A percentile compares a stretch with the other conserved stretches of the same genome.
phyloP scores from a whole-genome alignment of 177 flowering plant genomes.

The Vitis hybrid region DNA sequence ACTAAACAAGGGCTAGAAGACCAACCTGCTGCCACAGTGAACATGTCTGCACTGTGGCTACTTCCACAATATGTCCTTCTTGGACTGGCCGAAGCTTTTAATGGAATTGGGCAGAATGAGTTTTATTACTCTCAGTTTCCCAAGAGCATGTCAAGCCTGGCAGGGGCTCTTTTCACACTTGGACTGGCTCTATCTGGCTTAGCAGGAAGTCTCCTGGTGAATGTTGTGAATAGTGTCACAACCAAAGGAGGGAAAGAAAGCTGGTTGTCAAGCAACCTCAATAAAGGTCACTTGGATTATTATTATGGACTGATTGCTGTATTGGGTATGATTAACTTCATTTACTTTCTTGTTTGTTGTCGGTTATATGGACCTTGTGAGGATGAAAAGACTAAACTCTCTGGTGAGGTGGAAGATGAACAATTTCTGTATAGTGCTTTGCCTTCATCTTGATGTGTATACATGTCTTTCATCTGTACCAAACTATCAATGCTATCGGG shows the following conservation, averaged over 20 bases:
- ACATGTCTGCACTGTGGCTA: slow-evolving; percentile 56
- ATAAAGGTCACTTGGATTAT: slow-evolving; percentile 47
- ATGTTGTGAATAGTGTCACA: slow-evolving; percentile 24
- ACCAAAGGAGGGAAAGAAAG: slow-evolving; percentile 29
- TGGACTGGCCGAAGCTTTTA: slow-evolving; percentile 47
- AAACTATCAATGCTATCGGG: too few relatives aligned
- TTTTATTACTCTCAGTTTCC: slow-evolving; percentile 54
- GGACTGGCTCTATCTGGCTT: slow-evolving; percentile 36
- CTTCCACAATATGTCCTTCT: slow-evolving; percentile 25
- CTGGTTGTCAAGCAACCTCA: slow-evolving; percentile 50
- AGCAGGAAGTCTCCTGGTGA: slow-evolving; percentile 38
- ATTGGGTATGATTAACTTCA: slow-evolving; percentile 29
- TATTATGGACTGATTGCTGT: slow-evolving; percentile 46
- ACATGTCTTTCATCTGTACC: too few relatives aligned
- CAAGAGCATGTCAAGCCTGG: slow-evolving; percentile 53
- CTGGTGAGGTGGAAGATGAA: slow-evolving; percentile 3
- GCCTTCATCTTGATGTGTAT: too few relatives aligned
- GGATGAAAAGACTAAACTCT: not conserved
- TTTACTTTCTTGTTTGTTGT: slow-evolving; percentile 40
- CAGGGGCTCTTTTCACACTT: slow-evolving; percentile 25
- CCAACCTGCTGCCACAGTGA: slow-evolving; percentile 18
- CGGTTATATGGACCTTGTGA: slow-evolving; percentile 37
- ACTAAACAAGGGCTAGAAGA: slow-evolving; percentile 21
- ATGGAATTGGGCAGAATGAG: slow-evolving; percentile 39
- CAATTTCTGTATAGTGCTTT: too few relatives aligned